A percentile compares a stretch with the other conserved stretches of the same genome.
phyloP scores from a whole-genome alignment of 73 alveolate genomes.

The Stentor coeruleus region DNA sequence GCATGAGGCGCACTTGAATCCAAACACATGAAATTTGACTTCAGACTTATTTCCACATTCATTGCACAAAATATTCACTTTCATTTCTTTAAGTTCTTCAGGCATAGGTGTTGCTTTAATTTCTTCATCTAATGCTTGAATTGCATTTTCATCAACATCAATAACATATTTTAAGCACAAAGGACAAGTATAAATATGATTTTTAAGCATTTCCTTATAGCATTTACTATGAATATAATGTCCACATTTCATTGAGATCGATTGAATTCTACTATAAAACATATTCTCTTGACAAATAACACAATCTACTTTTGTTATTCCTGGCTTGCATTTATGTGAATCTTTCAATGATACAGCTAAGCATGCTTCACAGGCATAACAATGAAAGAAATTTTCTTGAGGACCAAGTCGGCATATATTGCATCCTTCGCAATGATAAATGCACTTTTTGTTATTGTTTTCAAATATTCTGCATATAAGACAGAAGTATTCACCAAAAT shows the following conservation, averaged over 20 bases:
- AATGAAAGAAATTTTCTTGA: slow-evolving; percentile 57
- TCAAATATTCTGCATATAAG: slow-evolving; percentile 58
- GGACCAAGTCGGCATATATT: slow-evolving; percentile 79
- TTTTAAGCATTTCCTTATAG: slow-evolving; percentile 24
- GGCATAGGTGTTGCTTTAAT: slow-evolving; percentile 26
- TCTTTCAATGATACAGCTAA: slow-evolving; percentile 31
- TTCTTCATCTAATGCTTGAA: slow-evolving; percentile 23
- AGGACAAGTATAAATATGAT: slow-evolving; percentile 35
- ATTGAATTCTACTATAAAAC: slow-evolving; percentile 42
- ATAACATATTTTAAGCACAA: slow-evolving; percentile 39
- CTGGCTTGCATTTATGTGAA: slow-evolving; percentile 48
- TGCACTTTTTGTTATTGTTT: slow-evolving; percentile 42
- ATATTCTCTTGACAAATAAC: slow-evolving; percentile 64
- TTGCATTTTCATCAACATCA: not conserved
- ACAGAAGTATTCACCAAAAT: slow-evolving; percentile 66
- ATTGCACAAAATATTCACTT: not conserved
- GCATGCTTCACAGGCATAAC: slow-evolving; percentile 71
- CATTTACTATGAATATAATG: slow-evolving; percentile 69
- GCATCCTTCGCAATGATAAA: slow-evolving; percentile 74
- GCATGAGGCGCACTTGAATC: slow-evolving; percentile 7
- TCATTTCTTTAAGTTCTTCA: slow-evolving; percentile 20
- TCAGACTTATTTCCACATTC: not conserved
- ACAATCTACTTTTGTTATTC: slow-evolving; percentile 47
- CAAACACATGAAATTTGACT: slow-evolving; percentile 21
- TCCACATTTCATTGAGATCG: slow-evolving; percentile 54